These are phyloP conservation scores for Nitzschia sp. DNA, from an alignment of 108 stramenopile genomes.

Conservation along the genomic window DNA sequence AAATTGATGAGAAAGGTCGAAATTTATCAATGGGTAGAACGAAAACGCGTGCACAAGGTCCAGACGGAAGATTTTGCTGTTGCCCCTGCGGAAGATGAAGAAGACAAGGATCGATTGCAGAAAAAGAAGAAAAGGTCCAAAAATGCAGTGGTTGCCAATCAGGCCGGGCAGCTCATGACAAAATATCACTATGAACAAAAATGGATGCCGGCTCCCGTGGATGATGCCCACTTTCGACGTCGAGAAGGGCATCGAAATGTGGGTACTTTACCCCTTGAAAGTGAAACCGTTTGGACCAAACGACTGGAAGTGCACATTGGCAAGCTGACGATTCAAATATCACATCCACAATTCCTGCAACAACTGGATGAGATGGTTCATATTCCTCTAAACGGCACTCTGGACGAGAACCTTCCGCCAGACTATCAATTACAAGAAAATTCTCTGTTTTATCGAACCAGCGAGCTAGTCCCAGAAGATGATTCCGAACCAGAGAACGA, in stretches of 20 bases:
- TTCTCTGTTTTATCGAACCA: not conserved
- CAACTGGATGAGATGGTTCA: not conserved
- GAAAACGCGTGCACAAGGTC: not conserved
- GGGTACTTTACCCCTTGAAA: not conserved
- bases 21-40: slow-evolving; percentile 4
- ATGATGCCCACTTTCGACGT: not conserved
- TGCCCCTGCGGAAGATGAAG: not conserved
- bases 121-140: not conserved
- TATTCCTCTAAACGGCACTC: not conserved
- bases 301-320: not conserved
- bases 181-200: not conserved
- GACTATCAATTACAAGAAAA: not conserved
- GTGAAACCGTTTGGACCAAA: not conserved
- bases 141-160: not conserved
- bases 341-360: not conserved
- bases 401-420: not conserved
- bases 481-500: not conserved
- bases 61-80: not conserved
- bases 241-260: not conserved
- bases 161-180: not conserved
- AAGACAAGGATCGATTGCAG: not conserved
- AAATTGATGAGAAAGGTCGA: not conserved
- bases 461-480: not conserved
- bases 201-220: not conserved
- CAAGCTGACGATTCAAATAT: not conserved